Evolutionary conservation across 2,329 filamentous ascomycete species (phyloP).

Genomic region (Daldinia sp.): DNA sequence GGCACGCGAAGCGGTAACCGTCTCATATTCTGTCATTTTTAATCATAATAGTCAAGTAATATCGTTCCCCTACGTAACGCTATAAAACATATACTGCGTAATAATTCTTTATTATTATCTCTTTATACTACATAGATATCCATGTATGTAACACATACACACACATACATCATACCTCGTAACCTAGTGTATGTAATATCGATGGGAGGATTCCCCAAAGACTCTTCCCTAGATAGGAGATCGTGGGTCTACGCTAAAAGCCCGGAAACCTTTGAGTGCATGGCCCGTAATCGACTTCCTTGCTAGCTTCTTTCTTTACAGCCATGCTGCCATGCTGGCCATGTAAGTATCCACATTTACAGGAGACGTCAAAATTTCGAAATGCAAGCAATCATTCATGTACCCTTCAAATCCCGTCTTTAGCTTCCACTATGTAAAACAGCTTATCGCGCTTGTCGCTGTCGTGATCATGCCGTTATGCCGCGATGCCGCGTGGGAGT

Average conservation of each 20-base stretch:
- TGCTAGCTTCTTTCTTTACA: slow-evolving; percentile 8
- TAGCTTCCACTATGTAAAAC: slow-evolving; percentile 3
- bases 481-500: slow-evolving; percentile 26
- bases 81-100: background rate
- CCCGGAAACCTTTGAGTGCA: slow-evolving; percentile 18
- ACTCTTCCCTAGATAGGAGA: slow-evolving; percentile 6
- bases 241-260: slow-evolving; percentile 26
- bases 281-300: slow-evolving; percentile 11
- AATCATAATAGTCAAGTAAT: background rate
- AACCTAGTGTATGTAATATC: background rate
- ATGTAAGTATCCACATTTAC: slow-evolving; percentile 11
- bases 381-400: slow-evolving; percentile 16
- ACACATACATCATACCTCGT: background rate
- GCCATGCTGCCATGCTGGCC: background rate
- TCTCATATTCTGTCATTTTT: slow-evolving; percentile 13
- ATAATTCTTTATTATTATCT: background rate
- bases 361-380: slow-evolving; percentile 20
- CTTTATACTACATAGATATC: slow-evolving; percentile 12
- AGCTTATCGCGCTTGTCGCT: background rate
- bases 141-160: background rate
- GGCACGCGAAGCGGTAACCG: slow-evolving; percentile 21
- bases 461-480: slow-evolving; percentile 13
- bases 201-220: background rate
- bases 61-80: background rate
- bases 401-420: slow-evolving; percentile 4